Conservation (phyloP, 2,329 filamentous ascomycete genomes). For the Monilinia laxa region DNA sequence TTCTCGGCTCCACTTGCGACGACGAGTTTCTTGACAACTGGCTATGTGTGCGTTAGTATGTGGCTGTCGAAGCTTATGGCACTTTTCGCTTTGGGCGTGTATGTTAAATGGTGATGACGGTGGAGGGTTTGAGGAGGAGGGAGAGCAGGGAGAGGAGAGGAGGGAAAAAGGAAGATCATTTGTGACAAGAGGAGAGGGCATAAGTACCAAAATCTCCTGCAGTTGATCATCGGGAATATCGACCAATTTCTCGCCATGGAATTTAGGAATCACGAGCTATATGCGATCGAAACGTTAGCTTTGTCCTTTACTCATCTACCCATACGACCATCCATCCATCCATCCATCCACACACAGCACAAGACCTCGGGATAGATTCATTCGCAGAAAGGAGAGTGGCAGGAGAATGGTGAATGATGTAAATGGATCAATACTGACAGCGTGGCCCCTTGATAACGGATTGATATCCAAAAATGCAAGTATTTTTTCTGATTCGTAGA, state of each 20-base stretch:
- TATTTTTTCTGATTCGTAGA: conserved; percentile 91
- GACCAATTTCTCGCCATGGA: conserved; percentile 84
- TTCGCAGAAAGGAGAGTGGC: neutral
- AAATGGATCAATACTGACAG: conserved; percentile 58
- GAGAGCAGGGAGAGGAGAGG: too few species aligned
- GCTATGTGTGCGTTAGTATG: conserved; percentile 44
- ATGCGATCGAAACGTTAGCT: neutral
- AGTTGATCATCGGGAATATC: conserved; percentile 92
- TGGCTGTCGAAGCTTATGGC: neutral
- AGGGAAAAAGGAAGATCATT: neutral
- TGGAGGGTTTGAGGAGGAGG: neutral
- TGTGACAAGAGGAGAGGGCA: neutral
- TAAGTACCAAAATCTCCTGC: conserved; percentile 70
- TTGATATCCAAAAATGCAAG: conserved; percentile 96
- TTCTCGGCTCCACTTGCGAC: conserved; percentile 71
- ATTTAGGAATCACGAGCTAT: conserved; percentile 90
- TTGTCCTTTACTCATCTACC: neutral
- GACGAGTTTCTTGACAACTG: conserved; percentile 84
- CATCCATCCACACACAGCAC: too few species aligned
- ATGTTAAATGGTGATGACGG: neutral
- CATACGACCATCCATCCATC: neutral
- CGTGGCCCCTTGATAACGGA: conserved; percentile 83
- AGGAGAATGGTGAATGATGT: neutral
- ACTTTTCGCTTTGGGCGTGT: fast-evolving
- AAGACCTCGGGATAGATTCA: too few species aligned